Conservation (phyloP, 2,329 filamentous ascomycete species). For the Fusarium sp. region DNA sequence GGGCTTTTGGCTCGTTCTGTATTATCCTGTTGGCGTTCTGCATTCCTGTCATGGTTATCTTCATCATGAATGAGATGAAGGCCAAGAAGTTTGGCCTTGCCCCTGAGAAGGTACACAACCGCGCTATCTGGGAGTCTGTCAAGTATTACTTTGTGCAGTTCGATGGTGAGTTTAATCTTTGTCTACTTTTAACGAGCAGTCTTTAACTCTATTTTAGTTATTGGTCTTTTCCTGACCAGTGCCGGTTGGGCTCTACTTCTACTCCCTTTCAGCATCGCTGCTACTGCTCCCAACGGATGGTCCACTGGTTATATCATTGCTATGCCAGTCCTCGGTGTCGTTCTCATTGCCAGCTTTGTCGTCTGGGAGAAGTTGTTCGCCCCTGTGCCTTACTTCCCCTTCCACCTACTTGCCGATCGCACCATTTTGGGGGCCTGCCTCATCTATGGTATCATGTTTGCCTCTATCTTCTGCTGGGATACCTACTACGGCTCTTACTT, state of each 20-base stretch:
- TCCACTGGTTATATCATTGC: conserved; percentile 20
- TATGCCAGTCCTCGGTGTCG: conserved; percentile 13
- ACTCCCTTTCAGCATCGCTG: conserved; percentile 20
- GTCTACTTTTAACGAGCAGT: neutral
- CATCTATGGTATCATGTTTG: conserved; percentile 30
- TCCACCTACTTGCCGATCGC: conserved; percentile 22
- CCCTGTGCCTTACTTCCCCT: conserved; percentile 33
- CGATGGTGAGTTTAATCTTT: conserved; percentile 1
- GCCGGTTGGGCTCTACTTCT: conserved; percentile 2
- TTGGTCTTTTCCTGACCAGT: conserved; percentile 9
- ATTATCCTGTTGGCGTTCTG: conserved; percentile 67
- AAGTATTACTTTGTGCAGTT: conserved; percentile 21
- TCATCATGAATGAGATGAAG: conserved; percentile 47
- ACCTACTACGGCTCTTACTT: conserved; percentile 63
- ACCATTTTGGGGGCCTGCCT: conserved; percentile 24
- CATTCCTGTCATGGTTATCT: conserved; percentile 48
- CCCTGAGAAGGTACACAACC: neutral
- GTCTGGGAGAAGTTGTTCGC: conserved; percentile 40
- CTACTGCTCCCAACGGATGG: conserved; percentile 20
- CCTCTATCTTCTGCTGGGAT: conserved; percentile 49
- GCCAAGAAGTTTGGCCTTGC: conserved; percentile 10
- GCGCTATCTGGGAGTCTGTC: neutral
- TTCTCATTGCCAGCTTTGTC: conserved; percentile 56
- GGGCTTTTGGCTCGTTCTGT: conserved; percentile 68
- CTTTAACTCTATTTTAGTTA: neutral